A percentile compares a stretch with the other conserved stretches of the same genome.
Evolutionary conservation across 108 stramenopile species (phyloP).

Genomic region (Licmophora abbreviata): DNA sequence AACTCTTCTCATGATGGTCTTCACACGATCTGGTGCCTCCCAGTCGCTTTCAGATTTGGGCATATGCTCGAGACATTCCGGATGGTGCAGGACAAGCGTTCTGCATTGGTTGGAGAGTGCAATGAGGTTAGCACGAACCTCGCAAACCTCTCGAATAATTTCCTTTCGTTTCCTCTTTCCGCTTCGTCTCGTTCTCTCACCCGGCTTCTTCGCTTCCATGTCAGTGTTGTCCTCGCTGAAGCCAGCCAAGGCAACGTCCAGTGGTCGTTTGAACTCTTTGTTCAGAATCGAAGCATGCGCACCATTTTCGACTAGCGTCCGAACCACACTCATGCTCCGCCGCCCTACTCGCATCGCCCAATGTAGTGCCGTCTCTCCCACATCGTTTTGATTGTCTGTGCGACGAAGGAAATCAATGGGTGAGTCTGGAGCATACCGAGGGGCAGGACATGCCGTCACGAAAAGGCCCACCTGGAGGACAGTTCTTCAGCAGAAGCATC

Average conservation of each 20-base stretch:
- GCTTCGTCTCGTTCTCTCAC: slow-evolving; percentile 13
- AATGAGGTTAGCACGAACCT: slow-evolving; percentile 50
- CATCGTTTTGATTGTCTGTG: slow-evolving; percentile 63
- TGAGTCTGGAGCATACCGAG: not conserved
- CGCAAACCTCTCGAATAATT: slow-evolving; percentile 32
- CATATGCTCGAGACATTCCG: slow-evolving; percentile 83
- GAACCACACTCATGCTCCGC: slow-evolving; percentile 34
- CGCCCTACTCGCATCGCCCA: slow-evolving; percentile 77
- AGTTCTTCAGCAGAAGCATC: slow-evolving; percentile 51
- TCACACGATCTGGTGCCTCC: slow-evolving; percentile 82
- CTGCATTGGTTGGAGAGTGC: slow-evolving; percentile 47
- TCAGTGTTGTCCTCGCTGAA: slow-evolving; percentile 32
- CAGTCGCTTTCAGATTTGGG: slow-evolving; percentile 74
- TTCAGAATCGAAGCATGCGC: slow-evolving; percentile 60
- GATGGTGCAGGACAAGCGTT: slow-evolving; percentile 84
- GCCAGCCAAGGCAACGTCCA: slow-evolving; percentile 82
- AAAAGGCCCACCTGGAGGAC: slow-evolving; percentile 28
- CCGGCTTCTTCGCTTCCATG: slow-evolving; percentile 16
- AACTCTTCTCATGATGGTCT: slow-evolving; percentile 55
- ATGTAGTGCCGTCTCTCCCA: slow-evolving; percentile 79
- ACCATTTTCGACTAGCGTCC: slow-evolving; percentile 61
- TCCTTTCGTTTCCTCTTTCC: slow-evolving; percentile 24
- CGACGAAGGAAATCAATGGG: not conserved
- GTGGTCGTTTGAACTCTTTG: slow-evolving; percentile 52
- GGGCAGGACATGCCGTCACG: not conserved